A percentile compares a stretch with the other conserved stretches of the same genome.
Conservation (phyloP, 768 basidiomycete genomes). For the Hortiboletus flavorubellus region DNA sequence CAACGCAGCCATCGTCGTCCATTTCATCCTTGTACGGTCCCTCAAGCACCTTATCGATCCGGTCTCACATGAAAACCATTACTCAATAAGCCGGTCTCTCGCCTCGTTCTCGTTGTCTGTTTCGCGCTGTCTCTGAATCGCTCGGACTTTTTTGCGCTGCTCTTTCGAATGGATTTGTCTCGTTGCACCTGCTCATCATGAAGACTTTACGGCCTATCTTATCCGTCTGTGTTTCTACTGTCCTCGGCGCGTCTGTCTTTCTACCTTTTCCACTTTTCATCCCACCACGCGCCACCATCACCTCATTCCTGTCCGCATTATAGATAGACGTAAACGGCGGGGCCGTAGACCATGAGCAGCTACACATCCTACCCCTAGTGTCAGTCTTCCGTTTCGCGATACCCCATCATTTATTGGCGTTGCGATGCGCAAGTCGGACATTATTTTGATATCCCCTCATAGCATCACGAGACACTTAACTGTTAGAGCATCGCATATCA, state of each 20-base stretch:
- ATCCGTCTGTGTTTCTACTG: conserved; percentile 40
- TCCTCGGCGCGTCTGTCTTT: conserved; percentile 30
- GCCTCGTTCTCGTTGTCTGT: conserved; percentile 22
- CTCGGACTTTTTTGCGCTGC: conserved; percentile 54
- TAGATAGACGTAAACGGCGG: conserved; percentile 45
- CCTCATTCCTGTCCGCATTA: conserved; percentile 30
- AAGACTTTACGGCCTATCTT: conserved; percentile 42
- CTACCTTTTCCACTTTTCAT: conserved; percentile 6
- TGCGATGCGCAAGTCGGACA: conserved; percentile 49
- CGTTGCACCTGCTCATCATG: conserved; percentile 51
- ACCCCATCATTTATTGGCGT: conserved; percentile 42
- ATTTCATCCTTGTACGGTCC: conserved; percentile 5
- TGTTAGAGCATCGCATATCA: conserved; percentile 65
- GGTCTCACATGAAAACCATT: conserved; percentile 24
- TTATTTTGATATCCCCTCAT: conserved; percentile 37
- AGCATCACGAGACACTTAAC: conserved; percentile 60
- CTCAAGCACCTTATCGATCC: conserved; percentile 19
- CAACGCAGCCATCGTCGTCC: conserved; percentile 9
- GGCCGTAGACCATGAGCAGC: conserved; percentile 46
- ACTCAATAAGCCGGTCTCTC: conserved; percentile 15
- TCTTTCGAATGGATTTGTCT: conserved; percentile 58
- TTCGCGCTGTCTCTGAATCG: conserved; percentile 33
- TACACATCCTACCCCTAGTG: conserved; percentile 35
- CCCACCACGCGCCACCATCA: conserved; percentile 24
- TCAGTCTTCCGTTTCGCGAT: conserved; percentile 53